Evolutionary conservation across 2,329 filamentous ascomycete genomes (phyloP).

Genomic region (Fusarium oligoseptatum): DNA sequence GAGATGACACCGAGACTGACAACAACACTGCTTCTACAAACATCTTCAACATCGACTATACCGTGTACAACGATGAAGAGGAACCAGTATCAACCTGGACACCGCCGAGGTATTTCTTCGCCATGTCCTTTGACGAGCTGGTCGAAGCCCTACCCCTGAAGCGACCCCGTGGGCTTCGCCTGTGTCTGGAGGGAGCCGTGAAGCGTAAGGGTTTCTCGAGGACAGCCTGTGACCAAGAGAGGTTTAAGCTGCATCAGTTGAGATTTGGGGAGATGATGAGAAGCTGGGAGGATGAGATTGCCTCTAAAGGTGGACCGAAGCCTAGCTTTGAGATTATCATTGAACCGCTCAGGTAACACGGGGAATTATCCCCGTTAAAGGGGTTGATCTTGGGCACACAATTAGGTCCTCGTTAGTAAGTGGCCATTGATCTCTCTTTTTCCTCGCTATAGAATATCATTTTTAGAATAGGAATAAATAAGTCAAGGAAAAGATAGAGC

Average conservation of each 20-base stretch:
- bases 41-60: conserved; percentile 9
- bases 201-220: background rate
- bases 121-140: background rate
- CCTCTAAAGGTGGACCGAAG: background rate
- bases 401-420: background rate
- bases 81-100: background rate
- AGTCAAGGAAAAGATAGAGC: background rate
- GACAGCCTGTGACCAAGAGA: background rate
- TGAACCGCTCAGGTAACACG: background rate
- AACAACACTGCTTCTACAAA: background rate
- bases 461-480: background rate
- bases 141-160: background rate
- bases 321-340: conserved; percentile 12
- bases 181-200: background rate
- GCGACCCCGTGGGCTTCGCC: background rate
- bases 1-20: background rate
- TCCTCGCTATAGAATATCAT: background rate
- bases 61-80: background rate
- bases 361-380: background rate
- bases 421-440: background rate
- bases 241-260: background rate
- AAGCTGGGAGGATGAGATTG: background rate
- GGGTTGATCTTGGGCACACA: background rate
- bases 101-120: background rate
- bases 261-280: conserved; percentile 1